Evolutionary conservation across 768 basidiomycete genomes (phyloP), one percentile per base, ranked within the genome.

Genomic region (Mycena sanguinolenta): DNA sequence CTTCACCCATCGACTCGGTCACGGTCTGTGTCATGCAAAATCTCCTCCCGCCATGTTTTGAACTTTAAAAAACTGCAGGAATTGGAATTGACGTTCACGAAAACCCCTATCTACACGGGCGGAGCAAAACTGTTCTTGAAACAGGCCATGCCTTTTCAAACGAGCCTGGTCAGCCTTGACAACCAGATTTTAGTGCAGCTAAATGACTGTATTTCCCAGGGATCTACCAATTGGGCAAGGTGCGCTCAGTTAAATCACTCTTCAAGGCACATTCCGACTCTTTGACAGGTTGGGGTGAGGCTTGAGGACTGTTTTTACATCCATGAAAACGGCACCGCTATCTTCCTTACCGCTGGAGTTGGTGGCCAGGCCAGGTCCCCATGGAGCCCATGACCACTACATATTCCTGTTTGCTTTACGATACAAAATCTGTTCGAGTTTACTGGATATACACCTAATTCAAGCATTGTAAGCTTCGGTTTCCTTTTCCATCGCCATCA

Each of bases 81-180:
- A 95, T 97, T 36, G 95, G 95, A 3, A 81, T 96, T 4, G 93
- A 96, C 79, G 91, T 86, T 10, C 95, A 96, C 72, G 95, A 96
- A 79, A 83, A 86, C 9, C 95, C 95, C 0, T 95, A 95, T 78
- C 83, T 97, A 23, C 88, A 88, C 55, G 92, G 92, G n/a, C 89
- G 90, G 19, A 91, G 88, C 34, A 75, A 87, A 14, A 87, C 85
- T 71, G 74, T 86, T 44, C 88, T 94, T 60, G 79, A 86, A 53
- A 80, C 76, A 3, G 94, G 94, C 1, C 90, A 95, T 75, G 86
- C 91, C 0, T 96, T 96, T 81, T 94, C 93, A 9, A 85, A 95
- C 75, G 94, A 96, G 78, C 95, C 94, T 4, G 91, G 91, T 2
- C n/a, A 61, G 70, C 46, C 17, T 50, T 21, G 14, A 16, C 23